Evolutionary conservation across 1,284 basidiomycete genomes (phyloP).

Genomic region (Cutaneotrichosporon cyanovorans): DNA sequence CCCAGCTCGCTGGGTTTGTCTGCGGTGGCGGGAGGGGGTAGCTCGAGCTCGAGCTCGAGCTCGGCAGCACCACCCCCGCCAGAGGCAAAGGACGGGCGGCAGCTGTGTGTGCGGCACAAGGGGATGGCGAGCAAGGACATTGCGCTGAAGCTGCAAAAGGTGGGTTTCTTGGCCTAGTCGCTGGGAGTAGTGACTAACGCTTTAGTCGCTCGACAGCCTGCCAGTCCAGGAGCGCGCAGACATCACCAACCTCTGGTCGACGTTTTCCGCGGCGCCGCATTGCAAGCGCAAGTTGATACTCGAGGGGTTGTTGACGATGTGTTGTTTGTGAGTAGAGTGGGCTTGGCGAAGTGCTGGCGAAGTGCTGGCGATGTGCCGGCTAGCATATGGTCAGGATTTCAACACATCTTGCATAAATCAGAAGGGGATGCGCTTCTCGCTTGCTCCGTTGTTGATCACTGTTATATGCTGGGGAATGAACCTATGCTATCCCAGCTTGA

Average conservation of each 20-base stretch:
- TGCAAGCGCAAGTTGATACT: constrained; percentile 86
- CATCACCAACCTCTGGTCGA: constrained; percentile 91
- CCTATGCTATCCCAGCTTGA: too few species aligned
- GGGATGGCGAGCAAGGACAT: constrained; percentile 96
- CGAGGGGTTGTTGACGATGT: constrained; percentile 98
- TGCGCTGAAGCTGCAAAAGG: constrained; percentile 86
- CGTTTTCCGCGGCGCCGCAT: constrained; percentile 90
- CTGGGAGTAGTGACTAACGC: background rate
- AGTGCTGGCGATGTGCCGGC: too few species aligned
- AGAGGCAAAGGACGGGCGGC: constrained; percentile 28
- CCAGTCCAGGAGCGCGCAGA: constrained; percentile 78
- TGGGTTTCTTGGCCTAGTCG: constrained; percentile 44
- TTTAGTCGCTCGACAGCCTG: constrained; percentile 90
- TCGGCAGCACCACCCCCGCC: background rate
- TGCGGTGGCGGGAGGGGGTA: too few species aligned
- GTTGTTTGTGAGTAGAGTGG: constrained; percentile 74
- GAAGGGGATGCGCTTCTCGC: too few species aligned
- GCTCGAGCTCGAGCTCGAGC: background rate
- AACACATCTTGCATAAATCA: too few species aligned
- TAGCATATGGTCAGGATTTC: too few species aligned
- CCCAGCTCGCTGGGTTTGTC: too few species aligned
- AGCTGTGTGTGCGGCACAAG: constrained; percentile 59
- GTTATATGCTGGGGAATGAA: background rate
- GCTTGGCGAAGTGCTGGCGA: too few species aligned
- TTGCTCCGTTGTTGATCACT: too few species aligned